phyloP scores from a whole-genome alignment of 352 stramenopile species.

The Globisporangium spinosum region DNA sequence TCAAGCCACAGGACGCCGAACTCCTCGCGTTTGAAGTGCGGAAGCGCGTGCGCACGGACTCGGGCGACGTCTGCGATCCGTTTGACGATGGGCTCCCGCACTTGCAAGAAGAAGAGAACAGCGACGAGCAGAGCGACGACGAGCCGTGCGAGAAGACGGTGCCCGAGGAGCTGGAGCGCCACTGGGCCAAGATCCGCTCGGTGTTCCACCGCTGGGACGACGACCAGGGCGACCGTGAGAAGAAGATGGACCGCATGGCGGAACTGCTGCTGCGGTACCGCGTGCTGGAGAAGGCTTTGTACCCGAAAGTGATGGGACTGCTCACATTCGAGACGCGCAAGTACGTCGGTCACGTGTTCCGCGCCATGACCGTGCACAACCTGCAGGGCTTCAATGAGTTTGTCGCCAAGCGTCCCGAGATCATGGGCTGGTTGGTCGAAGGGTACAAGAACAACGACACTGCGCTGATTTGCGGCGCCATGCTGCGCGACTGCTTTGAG shows the following conservation, averaged over 20 bases:
- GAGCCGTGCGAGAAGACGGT: slow-evolving; percentile 59
- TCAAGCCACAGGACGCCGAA: slow-evolving; percentile 3
- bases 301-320: slow-evolving; percentile 62
- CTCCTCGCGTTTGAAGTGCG: slow-evolving; percentile 9
- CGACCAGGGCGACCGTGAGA: slow-evolving; percentile 58
- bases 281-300: slow-evolving; percentile 68
- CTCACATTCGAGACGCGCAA: slow-evolving; percentile 84
- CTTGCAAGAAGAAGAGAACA: slow-evolving; percentile 44
- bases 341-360: slow-evolving; percentile 75
- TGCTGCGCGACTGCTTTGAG: slow-evolving; percentile 81
- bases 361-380: slow-evolving; percentile 72
- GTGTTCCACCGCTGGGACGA: slow-evolving; percentile 79
- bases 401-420: slow-evolving; percentile 51
- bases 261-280: slow-evolving; percentile 69
- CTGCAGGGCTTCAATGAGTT: slow-evolving; percentile 59
- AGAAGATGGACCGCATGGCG: slow-evolving; percentile 79
- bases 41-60: slow-evolving; percentile 28
- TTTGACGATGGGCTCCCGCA: slow-evolving; percentile 22
- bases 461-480: slow-evolving; percentile 70
- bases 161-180: slow-evolving; percentile 64
- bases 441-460: slow-evolving; percentile 72
- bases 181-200: slow-evolving; percentile 70
- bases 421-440: slow-evolving; percentile 72
- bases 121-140: slow-evolving; percentile 50
- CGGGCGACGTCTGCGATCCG: slow-evolving; percentile 22